phyloP scores from a whole-genome alignment of 2,329 filamentous ascomycete genomes.

The Westerdykella ornata region DNA sequence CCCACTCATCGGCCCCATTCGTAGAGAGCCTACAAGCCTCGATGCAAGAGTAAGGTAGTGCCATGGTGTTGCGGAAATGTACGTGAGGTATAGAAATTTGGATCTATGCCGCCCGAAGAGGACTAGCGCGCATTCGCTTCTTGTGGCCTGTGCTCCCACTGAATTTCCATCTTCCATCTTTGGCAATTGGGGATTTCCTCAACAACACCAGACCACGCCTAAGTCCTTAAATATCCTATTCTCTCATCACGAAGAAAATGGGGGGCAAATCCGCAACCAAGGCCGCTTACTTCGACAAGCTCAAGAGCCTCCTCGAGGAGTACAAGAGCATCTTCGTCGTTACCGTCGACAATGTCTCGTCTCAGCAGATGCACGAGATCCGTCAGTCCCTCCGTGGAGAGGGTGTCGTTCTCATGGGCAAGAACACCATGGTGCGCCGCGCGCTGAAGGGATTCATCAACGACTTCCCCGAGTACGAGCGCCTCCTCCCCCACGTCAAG shows the following conservation, averaged over 20 bases:
- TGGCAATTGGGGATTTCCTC: no score
- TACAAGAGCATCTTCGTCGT: conserved; percentile 99
- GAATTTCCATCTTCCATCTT: background rate
- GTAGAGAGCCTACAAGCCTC: conserved; percentile 14
- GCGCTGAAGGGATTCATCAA: conserved; percentile 88
- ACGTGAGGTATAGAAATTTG: conserved; percentile 1
- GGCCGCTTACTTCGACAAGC: conserved; percentile 98
- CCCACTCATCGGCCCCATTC: conserved; percentile 25
- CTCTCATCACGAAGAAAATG: conserved; percentile 89
- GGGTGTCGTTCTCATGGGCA: conserved; percentile 97
- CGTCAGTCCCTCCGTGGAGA: conserved; percentile 81
- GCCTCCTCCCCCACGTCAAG: conserved; percentile 89
- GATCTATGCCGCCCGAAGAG: conserved; percentile 1
- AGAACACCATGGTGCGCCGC: conserved; percentile 99
- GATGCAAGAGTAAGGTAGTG: conserved; percentile 39
- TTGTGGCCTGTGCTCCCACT: conserved; percentile 5
- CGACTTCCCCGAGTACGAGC: conserved; percentile 96
- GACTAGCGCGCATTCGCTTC: conserved; percentile 2
- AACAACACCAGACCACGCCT: conserved; percentile 34
- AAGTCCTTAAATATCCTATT: conserved; percentile 98
- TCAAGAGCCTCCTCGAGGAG: conserved; percentile 92
- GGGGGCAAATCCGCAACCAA: conserved; percentile 95
- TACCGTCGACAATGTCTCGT: conserved; percentile 91
- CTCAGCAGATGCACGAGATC: conserved; percentile 99
- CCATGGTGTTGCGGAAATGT: conserved; percentile 14